These are phyloP conservation scores for Yarrowia keelungensis DNA, from an alignment of 805 yeast genomes.

Conservation along the genomic window DNA sequence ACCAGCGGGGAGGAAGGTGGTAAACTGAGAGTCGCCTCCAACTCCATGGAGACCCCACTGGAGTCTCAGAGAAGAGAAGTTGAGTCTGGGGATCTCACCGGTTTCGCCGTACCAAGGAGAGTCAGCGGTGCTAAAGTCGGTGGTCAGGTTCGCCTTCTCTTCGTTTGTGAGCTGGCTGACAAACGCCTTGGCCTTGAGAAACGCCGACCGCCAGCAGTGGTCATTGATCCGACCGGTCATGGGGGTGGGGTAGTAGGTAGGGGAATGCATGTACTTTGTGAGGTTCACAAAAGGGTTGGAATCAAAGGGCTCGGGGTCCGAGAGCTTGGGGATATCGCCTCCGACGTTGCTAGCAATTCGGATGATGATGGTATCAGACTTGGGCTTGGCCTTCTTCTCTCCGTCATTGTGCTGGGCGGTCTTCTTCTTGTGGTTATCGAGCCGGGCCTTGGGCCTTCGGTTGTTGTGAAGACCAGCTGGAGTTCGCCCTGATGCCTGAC, in stretches of 20 bases:
- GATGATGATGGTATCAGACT: conserved; percentile 30
- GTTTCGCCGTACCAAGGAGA: conserved; percentile 58
- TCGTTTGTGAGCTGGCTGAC: conserved; percentile 63
- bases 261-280: conserved; percentile 35
- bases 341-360: conserved; percentile 23
- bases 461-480: conserved; percentile 13
- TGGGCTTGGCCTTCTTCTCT: conserved; percentile 28
- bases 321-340: conserved; percentile 32
- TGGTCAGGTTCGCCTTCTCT: conserved; percentile 68
- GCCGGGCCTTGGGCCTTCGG: conserved; percentile 30
- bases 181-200: conserved; percentile 60
- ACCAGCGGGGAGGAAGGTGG: conserved; percentile 64
- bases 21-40: conserved; percentile 59
- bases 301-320: conserved; percentile 33
- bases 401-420: conserved; percentile 7
- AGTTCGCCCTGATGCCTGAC: conserved; percentile 6
- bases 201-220: conserved; percentile 64
- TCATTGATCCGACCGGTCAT: conserved; percentile 44
- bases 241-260: conserved; percentile 40
- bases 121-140: conserved; percentile 58
- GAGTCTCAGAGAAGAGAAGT: conserved; percentile 61
- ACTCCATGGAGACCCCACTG: conserved; percentile 72
- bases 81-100: conserved; percentile 62
- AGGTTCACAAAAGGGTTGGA: conserved; percentile 31
- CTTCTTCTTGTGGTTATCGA: conserved; percentile 34